Evolutionary conservation across 2,329 filamentous ascomycete species (phyloP).

Genomic region (Sporothrix protearum): DNA sequence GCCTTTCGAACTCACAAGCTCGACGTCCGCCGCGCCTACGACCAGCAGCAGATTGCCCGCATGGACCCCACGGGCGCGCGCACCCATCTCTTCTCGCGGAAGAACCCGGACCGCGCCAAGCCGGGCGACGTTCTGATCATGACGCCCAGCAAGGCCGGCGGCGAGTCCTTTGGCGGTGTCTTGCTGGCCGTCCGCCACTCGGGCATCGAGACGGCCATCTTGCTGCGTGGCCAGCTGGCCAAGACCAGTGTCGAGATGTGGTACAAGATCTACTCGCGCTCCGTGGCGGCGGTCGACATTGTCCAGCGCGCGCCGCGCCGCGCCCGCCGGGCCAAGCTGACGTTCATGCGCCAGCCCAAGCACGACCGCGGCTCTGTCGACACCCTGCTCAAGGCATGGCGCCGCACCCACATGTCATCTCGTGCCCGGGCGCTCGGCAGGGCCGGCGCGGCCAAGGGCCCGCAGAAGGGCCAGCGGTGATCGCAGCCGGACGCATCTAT

Average conservation of each 20-base stretch:
- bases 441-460: slow-evolving; percentile 18
- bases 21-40: slow-evolving; percentile 65
- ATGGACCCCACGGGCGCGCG: slow-evolving; percentile 86
- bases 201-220: slow-evolving; percentile 83
- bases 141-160: slow-evolving; percentile 70
- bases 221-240: slow-evolving; percentile 82
- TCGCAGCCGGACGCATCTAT: not conserved
- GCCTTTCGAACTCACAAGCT: slow-evolving; percentile 25
- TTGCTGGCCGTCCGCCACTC: slow-evolving; percentile 80
- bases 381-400: slow-evolving; percentile 66
- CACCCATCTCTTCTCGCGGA: slow-evolving; percentile 72
- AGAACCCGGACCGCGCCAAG: slow-evolving; percentile 73
- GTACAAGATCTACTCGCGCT: slow-evolving; percentile 91
- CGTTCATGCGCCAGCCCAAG: slow-evolving; percentile 83
- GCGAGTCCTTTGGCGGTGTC: slow-evolving; percentile 86
- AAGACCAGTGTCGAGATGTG: slow-evolving; percentile 93
- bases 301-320: slow-evolving; percentile 82
- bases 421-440: slow-evolving; percentile 30
- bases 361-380: slow-evolving; percentile 87
- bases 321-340: slow-evolving; percentile 80
- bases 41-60: slow-evolving; percentile 62
- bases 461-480: not conserved
- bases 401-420: slow-evolving; percentile 41
- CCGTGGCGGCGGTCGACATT: slow-evolving; percentile 86
- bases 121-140: slow-evolving; percentile 90